Base-by-base conservation (phyloP, 2,329 filamentous ascomycete genomes). In the Leptosphaerulina australis region DNA sequence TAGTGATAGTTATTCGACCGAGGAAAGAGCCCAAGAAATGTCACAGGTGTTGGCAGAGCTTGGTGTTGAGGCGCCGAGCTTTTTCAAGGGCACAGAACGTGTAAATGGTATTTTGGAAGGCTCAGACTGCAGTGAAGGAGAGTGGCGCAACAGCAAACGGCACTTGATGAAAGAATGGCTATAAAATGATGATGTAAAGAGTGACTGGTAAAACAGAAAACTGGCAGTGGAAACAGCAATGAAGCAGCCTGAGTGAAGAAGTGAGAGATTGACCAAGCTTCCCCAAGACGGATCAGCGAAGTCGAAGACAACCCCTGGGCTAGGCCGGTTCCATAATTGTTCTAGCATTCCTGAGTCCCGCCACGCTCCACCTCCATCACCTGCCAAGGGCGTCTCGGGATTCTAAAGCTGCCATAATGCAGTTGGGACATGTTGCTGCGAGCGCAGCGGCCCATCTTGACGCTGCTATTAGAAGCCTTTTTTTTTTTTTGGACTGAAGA, bases 1-100 rank as follows among this genome's bases (percentile, higher is more conserved):
- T 87, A 56, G 58, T 79, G 74, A 66, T 64, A 50, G 31, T 43
- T 57, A 41, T 39, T 43, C 11, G 29, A 38, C 39, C 51, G 31
- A 47, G 54, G 63, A 66, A 58, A 60, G 47, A 38, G 49, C 58
- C 58, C 55, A 65, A 66, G 60, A 67, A 58, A 54, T 41, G 53
- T 55, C 34, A 51, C 45, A 45, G 46, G 56, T 50, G 53, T 65
- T 67, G 57, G 66, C 56, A 56, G 58, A 54, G 55, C 58, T 64
- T 63, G 56, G 50, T 44, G 53, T 58, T 50, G 53, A 59, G 46
- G 55, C 55, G 61, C 57, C 60, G 63, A 65, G 58, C 56, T 44
- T 41, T 47, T 37, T n/a, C n/a, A 44, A 41, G 35, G 37, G 44
- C 36, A 56, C 55, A 38, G 50, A 38, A 54, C 35, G 53, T 50